Percentiles rank a stretch among this genome's conserved stretches.
Evolutionary conservation across 164 flowering plant genomes (phyloP).

Genomic region (Stephania yunnanensis): DNA sequence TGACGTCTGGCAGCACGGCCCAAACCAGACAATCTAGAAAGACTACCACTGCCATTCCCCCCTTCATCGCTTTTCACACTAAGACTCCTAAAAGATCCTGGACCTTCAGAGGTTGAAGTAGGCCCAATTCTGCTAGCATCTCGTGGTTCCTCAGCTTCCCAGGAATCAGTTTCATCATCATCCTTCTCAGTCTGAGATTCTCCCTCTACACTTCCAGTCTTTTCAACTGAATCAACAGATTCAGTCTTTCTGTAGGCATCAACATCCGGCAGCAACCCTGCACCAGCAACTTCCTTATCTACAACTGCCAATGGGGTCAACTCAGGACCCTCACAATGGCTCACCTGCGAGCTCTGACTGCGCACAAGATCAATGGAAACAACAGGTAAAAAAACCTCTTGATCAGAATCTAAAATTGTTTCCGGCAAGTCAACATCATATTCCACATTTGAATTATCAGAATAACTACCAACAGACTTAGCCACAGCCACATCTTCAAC

Average conservation of each 20-base stretch:
- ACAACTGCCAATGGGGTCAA: constrained; percentile 18
- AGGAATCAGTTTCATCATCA: constrained; percentile 46
- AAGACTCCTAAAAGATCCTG: constrained; percentile 68
- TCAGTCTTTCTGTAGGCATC: constrained; percentile 24
- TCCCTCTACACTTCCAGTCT: constrained; percentile 33
- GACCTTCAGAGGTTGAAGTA: constrained; percentile 58
- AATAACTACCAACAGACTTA: constrained; percentile 24
- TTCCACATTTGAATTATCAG: constrained; percentile 26
- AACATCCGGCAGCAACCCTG: constrained; percentile 18
- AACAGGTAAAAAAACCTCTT: constrained; percentile 22
- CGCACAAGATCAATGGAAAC: constrained; percentile 29
- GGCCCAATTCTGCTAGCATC: constrained; percentile 30
- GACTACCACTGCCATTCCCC: constrained; percentile 73
- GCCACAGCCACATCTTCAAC: constrained; percentile 22
- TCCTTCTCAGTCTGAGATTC: constrained; percentile 38
- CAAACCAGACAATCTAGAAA: constrained; percentile 84
- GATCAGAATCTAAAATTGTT: constrained; percentile 43
- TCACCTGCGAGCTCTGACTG: constrained; percentile 12
- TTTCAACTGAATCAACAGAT: constrained; percentile 28
- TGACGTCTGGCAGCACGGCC: constrained; percentile 94
- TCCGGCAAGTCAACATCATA: constrained; percentile 47
- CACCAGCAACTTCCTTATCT: constrained; percentile 26
- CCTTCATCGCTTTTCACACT: constrained; percentile 78
- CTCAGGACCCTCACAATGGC: constrained; percentile 26
- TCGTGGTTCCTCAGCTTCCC: constrained; percentile 59